Conservation (phyloP, 176 grass and related monocot genomes). For the Dactylis glomerata region DNA sequence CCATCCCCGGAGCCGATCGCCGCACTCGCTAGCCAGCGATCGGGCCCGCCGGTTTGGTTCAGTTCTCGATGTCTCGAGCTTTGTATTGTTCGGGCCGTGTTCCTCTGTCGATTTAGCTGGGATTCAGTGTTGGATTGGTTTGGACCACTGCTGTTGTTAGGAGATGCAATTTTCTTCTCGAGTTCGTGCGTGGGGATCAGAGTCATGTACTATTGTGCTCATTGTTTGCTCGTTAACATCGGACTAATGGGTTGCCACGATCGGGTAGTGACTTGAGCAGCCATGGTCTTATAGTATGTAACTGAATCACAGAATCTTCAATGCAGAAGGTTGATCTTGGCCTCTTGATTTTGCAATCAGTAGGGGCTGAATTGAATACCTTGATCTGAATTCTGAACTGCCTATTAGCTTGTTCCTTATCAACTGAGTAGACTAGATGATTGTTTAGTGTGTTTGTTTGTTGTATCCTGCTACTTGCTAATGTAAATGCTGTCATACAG, state of each 20-base stretch:
- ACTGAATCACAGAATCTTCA: not conserved
- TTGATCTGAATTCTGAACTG: not conserved
- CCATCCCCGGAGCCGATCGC: not conserved
- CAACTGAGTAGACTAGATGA: not conserved
- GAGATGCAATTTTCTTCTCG: not conserved
- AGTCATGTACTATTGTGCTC: not conserved
- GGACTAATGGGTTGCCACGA: not conserved
- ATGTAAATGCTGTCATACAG: slow-evolving; percentile 30
- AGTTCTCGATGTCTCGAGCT: not conserved
- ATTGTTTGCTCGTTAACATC: not conserved
- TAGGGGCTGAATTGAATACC: not conserved
- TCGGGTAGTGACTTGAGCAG: not conserved
- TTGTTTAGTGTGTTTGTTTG: not conserved
- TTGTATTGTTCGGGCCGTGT: not conserved
- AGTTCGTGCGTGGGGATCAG: not conserved
- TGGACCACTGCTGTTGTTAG: not conserved
- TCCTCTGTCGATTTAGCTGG: not conserved
- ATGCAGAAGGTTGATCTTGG: not conserved
- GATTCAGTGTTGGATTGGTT: not conserved
- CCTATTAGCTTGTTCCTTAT: not conserved
- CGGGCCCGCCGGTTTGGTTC: not conserved
- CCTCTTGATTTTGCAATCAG: not conserved
- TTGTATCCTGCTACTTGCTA: slow-evolving; percentile 2
- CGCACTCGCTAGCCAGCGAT: not conserved
- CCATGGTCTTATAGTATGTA: not conserved